phyloP scores from a whole-genome alignment of 805 yeast species.

The Candida parachauliodes region DNA sequence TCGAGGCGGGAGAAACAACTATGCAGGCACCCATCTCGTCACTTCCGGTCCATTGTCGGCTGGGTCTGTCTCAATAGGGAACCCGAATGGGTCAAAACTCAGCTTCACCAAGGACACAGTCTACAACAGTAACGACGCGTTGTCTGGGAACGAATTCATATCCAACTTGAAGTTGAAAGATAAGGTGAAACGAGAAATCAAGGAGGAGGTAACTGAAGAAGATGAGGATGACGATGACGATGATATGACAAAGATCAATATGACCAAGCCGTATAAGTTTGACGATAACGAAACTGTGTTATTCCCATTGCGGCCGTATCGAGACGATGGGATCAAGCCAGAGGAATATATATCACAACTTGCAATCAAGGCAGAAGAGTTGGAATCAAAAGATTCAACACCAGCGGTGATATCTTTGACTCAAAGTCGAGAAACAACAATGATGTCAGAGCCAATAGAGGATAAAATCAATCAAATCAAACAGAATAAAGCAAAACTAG shows the following conservation, averaged over 20 bases:
- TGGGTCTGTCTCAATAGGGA: constrained; percentile 51
- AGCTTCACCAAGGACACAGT: constrained; percentile 27
- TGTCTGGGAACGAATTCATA: constrained; percentile 41
- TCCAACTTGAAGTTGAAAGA: constrained; percentile 32
- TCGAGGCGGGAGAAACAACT: constrained; percentile 33
- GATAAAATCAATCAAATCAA: constrained; percentile 23
- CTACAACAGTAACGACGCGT: constrained; percentile 20
- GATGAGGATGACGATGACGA: constrained; percentile 43
- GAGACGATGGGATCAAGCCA: constrained; percentile 31
- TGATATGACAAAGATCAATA: constrained; percentile 50
- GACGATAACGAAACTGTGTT: constrained; percentile 51
- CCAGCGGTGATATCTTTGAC: constrained; percentile 10
- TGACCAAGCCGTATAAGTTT: constrained; percentile 57
- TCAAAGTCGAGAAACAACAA: constrained; percentile 17
- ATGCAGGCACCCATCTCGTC: constrained; percentile 58
- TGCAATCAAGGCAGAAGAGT: constrained; percentile 9
- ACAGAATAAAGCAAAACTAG: constrained; percentile 24
- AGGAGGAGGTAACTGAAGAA: constrained; percentile 13
- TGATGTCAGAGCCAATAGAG: constrained; percentile 30
- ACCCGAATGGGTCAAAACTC: constrained; percentile 20
- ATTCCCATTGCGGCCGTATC: constrained; percentile 69
- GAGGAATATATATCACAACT: constrained; percentile 10
- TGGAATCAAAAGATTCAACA: constrained; percentile 9
- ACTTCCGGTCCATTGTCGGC: constrained; percentile 72
- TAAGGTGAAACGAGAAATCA: constrained; percentile 13